phyloP scores from a whole-genome alignment of 768 basidiomycete genomes.

The Podaxis mareebaensis region DNA sequence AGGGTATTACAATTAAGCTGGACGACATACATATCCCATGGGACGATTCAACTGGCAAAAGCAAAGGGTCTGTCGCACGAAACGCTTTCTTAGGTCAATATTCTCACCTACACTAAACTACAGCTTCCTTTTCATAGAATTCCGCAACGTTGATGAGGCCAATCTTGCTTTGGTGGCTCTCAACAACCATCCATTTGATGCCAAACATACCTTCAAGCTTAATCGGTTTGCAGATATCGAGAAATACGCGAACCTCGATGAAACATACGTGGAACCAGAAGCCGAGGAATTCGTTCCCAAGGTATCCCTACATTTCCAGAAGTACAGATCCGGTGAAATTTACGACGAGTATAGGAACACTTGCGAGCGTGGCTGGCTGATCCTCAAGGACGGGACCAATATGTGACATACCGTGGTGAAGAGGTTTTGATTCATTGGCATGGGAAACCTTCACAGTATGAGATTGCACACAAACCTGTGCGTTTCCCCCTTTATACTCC shows the following conservation, averaged over 20 bases:
- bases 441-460: constrained; percentile 85
- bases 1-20: constrained; percentile 73
- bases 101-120: constrained; percentile 9
- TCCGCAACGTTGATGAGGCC: constrained; percentile 70
- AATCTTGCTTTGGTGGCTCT: constrained; percentile 63
- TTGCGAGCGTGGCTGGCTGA: constrained; percentile 94
- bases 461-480: constrained; percentile 79
- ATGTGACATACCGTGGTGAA: constrained; percentile 90
- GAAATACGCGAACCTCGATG: constrained; percentile 72
- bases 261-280: constrained; percentile 76
- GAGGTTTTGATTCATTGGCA: constrained; percentile 93
- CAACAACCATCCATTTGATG: constrained; percentile 83
- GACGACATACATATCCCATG: constrained; percentile 87
- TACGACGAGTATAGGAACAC: constrained; percentile 68
- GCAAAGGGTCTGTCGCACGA: constrained; percentile 75
- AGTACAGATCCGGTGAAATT: constrained; percentile 10
- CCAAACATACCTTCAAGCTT: constrained; percentile 80
- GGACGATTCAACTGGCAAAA: constrained; percentile 79
- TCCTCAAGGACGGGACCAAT: constrained; percentile 91
- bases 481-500: constrained; percentile 26
- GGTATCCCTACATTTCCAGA: constrained; percentile 39
- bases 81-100: background rate
- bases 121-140: constrained; percentile 85
- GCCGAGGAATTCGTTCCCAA: constrained; percentile 72
- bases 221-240: constrained; percentile 93